Base-by-base conservation (phyloP, 257 asterid species). In the Schizonepeta tenuifolia region DNA sequence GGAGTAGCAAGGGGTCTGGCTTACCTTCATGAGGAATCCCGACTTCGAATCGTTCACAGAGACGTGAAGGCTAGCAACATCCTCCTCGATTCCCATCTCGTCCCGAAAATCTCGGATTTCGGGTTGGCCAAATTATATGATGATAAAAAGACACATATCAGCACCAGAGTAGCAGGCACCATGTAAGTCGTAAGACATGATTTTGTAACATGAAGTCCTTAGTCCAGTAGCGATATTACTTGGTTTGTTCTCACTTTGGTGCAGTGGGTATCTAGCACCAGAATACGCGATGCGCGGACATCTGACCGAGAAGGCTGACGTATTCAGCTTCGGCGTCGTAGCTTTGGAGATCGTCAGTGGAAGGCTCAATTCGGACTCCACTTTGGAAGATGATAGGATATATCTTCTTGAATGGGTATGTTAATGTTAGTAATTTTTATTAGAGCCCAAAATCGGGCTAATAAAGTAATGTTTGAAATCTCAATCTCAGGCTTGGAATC, bases 151-250 rank as follows among this genome's bases (percentile, higher is more conserved):
- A 90, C 96, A 12, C 97, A 93, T 76, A 88, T 93, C 71, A 88
- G 96, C 80, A 88, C 98, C 67, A 85, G 86, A 72, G 88, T 90
- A 73, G 98, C 98, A 9, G 98, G 98, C 75, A 93, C 98, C 60
- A 78, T 82, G 98, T 88, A 79, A 24, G n/a, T n/a, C n/a, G n/a
- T n/a, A n/a, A n/a, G n/a, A n/a, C n/a, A n/a, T n/a, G n/a, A n/a
- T n/a, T n/a, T n/a, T n/a, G n/a, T n/a, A n/a, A n/a, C n/a, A n/a
- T n/a, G n/a, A n/a, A n/a, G n/a, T n/a, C n/a, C n/a, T n/a, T n/a
- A 47, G 54, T 47, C 17, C n/a, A n/a, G n/a, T n/a, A n/a, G n/a
- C n/a, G n/a, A n/a, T n/a, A n/a, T n/a, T n/a, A n/a, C n/a, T 70
- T 44, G 9, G 17, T 43, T 43, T 17, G 50, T 10, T 43, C 15